phyloP scores from a whole-genome alignment of 805 yeast genomes.

The Brettanomyces custersianus region DNA sequence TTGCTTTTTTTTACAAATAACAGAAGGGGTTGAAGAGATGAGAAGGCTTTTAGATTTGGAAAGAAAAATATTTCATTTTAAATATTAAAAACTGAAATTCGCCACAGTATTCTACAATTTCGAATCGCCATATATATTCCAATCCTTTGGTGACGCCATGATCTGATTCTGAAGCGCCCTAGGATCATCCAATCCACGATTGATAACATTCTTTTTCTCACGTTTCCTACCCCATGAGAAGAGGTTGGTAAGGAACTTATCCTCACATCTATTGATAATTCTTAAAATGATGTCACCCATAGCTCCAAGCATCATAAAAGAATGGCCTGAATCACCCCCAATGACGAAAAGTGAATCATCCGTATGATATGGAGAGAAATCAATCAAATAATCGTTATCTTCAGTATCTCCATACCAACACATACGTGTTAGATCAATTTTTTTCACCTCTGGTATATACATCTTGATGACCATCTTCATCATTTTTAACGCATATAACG shows the following conservation, averaged over 20 bases:
- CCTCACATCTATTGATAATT: slow-evolving; percentile 9
- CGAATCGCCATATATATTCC: too few relatives aligned
- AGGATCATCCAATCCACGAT: slow-evolving; percentile 18
- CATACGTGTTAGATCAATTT: slow-evolving; percentile 16
- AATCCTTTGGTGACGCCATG: too few relatives aligned
- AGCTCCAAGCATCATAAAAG: slow-evolving; percentile 28
- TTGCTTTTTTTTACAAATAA: too few relatives aligned
- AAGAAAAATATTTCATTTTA: too few relatives aligned
- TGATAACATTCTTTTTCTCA: slow-evolving; percentile 16
- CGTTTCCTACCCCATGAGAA: slow-evolving; percentile 18
- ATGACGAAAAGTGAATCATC: slow-evolving; percentile 24
- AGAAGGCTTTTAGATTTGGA: too few relatives aligned
- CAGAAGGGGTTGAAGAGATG: too few relatives aligned
- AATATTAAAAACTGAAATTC: too few relatives aligned
- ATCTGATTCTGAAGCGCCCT: slow-evolving; percentile 19
- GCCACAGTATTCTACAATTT: too few relatives aligned
- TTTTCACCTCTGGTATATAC: slow-evolving; percentile 19
- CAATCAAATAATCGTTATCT: slow-evolving; percentile 27
- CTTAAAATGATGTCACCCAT: slow-evolving; percentile 22
- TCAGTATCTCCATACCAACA: slow-evolving; percentile 30
- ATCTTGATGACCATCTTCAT: slow-evolving; percentile 19
- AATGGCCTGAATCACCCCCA: slow-evolving; percentile 33
- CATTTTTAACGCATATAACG: slow-evolving; percentile 18
- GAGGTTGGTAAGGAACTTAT: slow-evolving; percentile 14
- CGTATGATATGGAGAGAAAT: slow-evolving; percentile 23